Base-by-base conservation (phyloP, 1,284 basidiomycete species). In the Ceratobasidium sp. region DNA sequence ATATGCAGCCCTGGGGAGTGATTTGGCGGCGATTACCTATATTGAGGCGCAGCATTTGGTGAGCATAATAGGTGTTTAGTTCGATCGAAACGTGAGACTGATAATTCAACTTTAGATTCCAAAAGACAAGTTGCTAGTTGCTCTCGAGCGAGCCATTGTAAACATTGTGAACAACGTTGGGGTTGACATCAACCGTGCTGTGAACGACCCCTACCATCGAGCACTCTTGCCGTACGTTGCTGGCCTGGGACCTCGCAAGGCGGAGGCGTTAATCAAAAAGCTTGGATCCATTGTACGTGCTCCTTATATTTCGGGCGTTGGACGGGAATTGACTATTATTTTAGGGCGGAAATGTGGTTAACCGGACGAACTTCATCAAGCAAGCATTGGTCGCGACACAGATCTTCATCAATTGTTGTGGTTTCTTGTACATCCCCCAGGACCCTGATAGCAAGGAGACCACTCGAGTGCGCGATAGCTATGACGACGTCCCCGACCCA, bases 221-320 rank as follows among this genome's bases (percentile, higher is more conserved):
- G 87, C 92, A 63, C 88, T 99, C 69, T 87, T 99, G 14, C 96
- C 93, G 0, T 98, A 94, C 80, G 90, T 99, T 44, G 92, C 96
- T 78, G 98, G 98, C 47, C 87, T 99, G 60, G 98, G 98, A 7
- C 97, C 96, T 17, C 90, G 98, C 75, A 99, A 99, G 83, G 95
- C 97, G 11, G 91, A 96, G 78, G 89, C 89, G 11, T 83, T 99
- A 53, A 87, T 97, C 75, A 93, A 93, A 82, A 94, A 92, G 81
- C 95, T 98, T 72, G 88, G 87, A 8, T 84, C 88, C 24, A 86
- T 91, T 80, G 95, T 95, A 78, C 79, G 86, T 82, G 56, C 27
- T 33, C 27, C 53, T 19, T 11, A 62, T 33, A 50, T 67, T 75
- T 45, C 57, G 50, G 78, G 33, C 75, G 75, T 45, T 14, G 24